Base-by-base conservation (phyloP, 257 asterid species). In the Ophiorrhiza pumila region DNA sequence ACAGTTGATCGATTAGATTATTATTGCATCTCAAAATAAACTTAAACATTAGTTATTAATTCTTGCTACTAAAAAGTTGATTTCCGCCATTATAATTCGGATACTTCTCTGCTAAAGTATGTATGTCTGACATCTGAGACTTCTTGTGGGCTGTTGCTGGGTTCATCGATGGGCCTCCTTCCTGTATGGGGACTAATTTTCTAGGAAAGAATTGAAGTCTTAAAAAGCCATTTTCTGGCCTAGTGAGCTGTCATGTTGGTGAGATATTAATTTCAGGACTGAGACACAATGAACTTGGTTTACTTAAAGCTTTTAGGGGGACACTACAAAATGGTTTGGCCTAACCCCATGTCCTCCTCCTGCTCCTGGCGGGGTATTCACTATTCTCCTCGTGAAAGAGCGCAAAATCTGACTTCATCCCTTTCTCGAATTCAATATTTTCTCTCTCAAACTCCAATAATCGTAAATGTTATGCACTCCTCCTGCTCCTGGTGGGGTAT, bases 231-330 rank as follows among this genome's bases (percentile, higher is more conserved):
- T 68, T 52, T 4, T 20, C 1, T 25, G 62, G 57, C 29, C 53
- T 35, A 25, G 17, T 37, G 65, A 53, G 74, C 53, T 55, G 41
- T n/a, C n/a, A n/a, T n/a, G n/a, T n/a, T n/a, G n/a, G n/a, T n/a
- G n/a, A n/a, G n/a, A n/a, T n/a, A n/a, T n/a, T n/a, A n/a, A n/a
- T n/a, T n/a, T n/a, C n/a, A n/a, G n/a, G n/a, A n/a, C n/a, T n/a
- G n/a, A n/a, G n/a, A n/a, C n/a, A n/a, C n/a, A n/a, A n/a, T n/a
- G n/a, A n/a, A n/a, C n/a, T n/a, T n/a, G n/a, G n/a, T n/a, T n/a
- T n/a, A n/a, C n/a, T n/a, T n/a, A n/a, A n/a, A n/a, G n/a, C n/a
- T n/a, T n/a, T n/a, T 46, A 47, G 18, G 67, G 4, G 12, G 42
- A 59, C 31, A 69, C 25, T 59, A 10, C 8, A 53, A 53, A 59